Evolutionary conservation across 106 monocot genomes (phyloP).

Genomic region (Gastrodia elata): DNA sequence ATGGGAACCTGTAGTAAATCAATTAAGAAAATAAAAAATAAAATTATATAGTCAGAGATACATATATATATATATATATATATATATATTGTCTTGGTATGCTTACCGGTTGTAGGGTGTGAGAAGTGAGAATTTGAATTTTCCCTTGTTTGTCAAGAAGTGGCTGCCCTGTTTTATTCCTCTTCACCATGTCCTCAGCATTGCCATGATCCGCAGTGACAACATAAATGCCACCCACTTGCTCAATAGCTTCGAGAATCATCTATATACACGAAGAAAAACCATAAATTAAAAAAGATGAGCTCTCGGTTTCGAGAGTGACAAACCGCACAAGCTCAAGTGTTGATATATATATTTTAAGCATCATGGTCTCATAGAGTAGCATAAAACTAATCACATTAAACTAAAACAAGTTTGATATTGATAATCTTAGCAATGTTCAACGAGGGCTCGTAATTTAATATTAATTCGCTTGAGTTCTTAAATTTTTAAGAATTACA

Average conservation of each 20-base stretch:
- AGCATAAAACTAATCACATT: too few relatives aligned
- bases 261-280: slow-evolving; percentile 26
- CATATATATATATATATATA: neutral
- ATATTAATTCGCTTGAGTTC: too few relatives aligned
- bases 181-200: slow-evolving; percentile 72
- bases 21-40: neutral
- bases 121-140: slow-evolving; percentile 60
- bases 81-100: neutral
- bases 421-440: too few relatives aligned
- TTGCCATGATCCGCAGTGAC: slow-evolving; percentile 80
- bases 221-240: slow-evolving; percentile 58
- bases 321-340: too few relatives aligned
- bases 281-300: neutral
- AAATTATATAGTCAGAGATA: too few relatives aligned
- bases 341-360: too few relatives aligned
- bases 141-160: slow-evolving; percentile 29
- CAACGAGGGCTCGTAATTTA: too few relatives aligned
- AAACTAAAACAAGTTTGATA: too few relatives aligned
- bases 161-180: slow-evolving; percentile 46
- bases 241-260: slow-evolving; percentile 49
- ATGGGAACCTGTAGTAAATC: slow-evolving; percentile 65
- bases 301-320: too few relatives aligned
- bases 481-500: too few relatives aligned
- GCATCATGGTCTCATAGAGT: too few relatives aligned
- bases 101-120: slow-evolving; percentile 63